Base-by-base conservation (phyloP, 352 stramenopile genomes). In the Blastocystis sp. region DNA sequence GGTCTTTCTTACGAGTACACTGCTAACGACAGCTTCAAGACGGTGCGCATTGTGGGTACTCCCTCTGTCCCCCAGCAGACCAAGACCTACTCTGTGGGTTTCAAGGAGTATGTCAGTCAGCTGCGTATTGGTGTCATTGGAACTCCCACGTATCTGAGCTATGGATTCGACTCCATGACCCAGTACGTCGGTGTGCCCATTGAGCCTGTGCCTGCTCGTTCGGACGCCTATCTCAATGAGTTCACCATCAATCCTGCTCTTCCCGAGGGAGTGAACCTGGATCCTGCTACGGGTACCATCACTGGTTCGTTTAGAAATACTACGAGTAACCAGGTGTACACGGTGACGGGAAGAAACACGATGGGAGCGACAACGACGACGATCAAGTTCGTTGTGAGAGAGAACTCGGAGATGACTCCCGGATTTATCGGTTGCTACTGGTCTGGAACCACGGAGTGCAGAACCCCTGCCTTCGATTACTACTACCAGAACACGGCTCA, bases 391-490 rank as follows among this genome's bases (percentile, higher is more conserved):
- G 27, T 78, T 3, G 42, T 78, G 4, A 46, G 40, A n/a, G 73
- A 69, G 16, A 27, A 67, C 16, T 18, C 21, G 27, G 73, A 84
- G 34, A 84, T 84, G 73, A 54, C 49, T 21, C 29, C 42, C 11
- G 73, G 73, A 75, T 84, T 49, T 18, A 84, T 63, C 29, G 73
- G 73, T 48, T 84, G 73, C 59, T 84, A 84, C 48, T 84, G 59
- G 54, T 56, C 73, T 51, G 54, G 54, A 48, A 67, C 59, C 34
- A 73, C 73, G 11, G 73, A 72, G 54, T 84, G 73, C 38, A 29
- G 54, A 36, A 84, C 54, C 29, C 73, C 73, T 46, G 59, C 73
- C 24, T 72, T 84, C 27, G 54, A 73, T 57, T 84, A 72, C 40
- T 84, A 73, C 27, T 73, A 72, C 44, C 54, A 69, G 54, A 69